A percentile compares a stretch with the other conserved stretches of the same genome.
These are phyloP conservation scores for Magnusiomyces tetraspermus DNA, from an alignment of 1,139 yeast species.

Conservation along the genomic window DNA sequence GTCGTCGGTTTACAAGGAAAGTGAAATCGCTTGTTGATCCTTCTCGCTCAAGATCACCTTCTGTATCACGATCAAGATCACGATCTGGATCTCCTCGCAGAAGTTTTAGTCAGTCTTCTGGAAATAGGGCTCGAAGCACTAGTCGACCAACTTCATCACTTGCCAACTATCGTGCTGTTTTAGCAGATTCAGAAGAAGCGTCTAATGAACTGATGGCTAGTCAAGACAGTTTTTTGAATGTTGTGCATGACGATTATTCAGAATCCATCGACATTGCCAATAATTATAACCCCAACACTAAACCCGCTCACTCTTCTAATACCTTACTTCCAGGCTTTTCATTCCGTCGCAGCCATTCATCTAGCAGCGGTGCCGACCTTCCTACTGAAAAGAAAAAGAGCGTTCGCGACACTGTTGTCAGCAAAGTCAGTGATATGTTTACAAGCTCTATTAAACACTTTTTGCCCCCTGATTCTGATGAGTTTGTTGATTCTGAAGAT, in stretches of 20 bases:
- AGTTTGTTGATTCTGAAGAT: slow-evolving; percentile 4
- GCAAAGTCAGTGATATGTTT: slow-evolving; percentile 3
- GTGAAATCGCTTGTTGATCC: neutral
- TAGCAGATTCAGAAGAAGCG: too few relatives aligned
- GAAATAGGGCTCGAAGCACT: neutral
- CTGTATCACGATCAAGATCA: neutral
- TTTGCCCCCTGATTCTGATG: slow-evolving; percentile 6
- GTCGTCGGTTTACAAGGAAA: neutral
- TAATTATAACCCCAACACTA: neutral
- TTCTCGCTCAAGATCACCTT: neutral
- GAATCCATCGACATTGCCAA: neutral
- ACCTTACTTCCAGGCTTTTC: neutral
- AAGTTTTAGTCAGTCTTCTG: neutral
- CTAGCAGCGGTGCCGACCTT: neutral
- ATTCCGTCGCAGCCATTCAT: neutral
- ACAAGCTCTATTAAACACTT: slow-evolving; percentile 8
- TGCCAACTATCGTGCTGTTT: neutral
- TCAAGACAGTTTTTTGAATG: neutral
- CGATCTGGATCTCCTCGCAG: neutral
- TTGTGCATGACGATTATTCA: neutral
- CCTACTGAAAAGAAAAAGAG: slow-evolving; percentile 1
- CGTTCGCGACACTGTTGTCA: neutral
- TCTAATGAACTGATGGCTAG: too few relatives aligned
- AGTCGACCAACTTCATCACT: neutral
- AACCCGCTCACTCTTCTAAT: neutral